phyloP scores from a whole-genome alignment of 805 yeast species.

The Blastobotrys parvus region DNA sequence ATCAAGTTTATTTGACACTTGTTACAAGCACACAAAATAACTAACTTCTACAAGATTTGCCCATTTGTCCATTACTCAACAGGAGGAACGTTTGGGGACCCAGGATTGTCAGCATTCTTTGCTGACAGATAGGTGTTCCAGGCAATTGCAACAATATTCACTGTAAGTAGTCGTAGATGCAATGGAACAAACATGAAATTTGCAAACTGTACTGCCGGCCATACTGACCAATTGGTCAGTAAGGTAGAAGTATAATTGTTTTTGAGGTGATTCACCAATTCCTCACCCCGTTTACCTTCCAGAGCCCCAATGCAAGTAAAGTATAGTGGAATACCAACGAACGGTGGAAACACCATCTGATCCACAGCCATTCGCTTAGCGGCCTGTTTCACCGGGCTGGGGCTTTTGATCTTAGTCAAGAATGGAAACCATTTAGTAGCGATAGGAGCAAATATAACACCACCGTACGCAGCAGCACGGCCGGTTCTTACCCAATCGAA shows the following conservation, averaged over 20 bases:
- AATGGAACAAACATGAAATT: conserved; percentile 71
- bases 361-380: conserved; percentile 53
- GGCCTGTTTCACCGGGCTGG: conserved; percentile 28
- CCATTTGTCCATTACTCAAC: neutral
- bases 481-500: conserved; percentile 50
- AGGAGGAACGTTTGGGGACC: neutral
- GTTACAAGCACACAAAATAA: neutral
- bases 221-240: conserved; percentile 69
- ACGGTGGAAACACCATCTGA: conserved; percentile 70
- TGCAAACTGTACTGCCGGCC: conserved; percentile 76
- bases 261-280: conserved; percentile 28
- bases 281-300: conserved; percentile 42
- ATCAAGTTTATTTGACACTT: neutral
- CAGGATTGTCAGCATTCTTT: conserved; percentile 31
- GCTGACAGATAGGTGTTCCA: conserved; percentile 79
- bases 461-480: conserved; percentile 65
- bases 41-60: neutral
- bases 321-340: conserved; percentile 60
- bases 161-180: conserved; percentile 56
- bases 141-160: conserved; percentile 61
- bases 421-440: conserved; percentile 64
- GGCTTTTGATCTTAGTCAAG: conserved; percentile 35
- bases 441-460: conserved; percentile 64
- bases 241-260: conserved; percentile 49
- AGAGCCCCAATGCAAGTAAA: conserved; percentile 57